Conservation (phyloP, 2,329 filamentous ascomycete species). For the Calonectria hawksworthii region DNA sequence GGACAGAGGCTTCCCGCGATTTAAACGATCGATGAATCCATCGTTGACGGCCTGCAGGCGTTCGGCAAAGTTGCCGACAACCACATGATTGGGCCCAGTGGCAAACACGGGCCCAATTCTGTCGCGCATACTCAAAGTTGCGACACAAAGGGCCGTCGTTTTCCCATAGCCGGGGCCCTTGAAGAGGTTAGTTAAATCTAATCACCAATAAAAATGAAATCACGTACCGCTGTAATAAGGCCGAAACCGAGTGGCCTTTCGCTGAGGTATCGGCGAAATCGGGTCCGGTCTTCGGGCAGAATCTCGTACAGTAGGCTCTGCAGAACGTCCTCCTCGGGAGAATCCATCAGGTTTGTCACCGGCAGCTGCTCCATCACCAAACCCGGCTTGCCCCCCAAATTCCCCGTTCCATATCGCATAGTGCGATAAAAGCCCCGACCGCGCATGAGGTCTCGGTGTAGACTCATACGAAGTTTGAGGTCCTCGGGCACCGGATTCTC, state of each 20-base stretch:
- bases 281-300: background rate
- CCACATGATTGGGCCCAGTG: slow-evolving; percentile 31
- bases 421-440: no score
- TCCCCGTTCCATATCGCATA: no score
- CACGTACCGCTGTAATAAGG: slow-evolving; percentile 27
- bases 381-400: no score
- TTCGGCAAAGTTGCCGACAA: slow-evolving; percentile 34
- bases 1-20: background rate
- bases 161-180: slow-evolving; percentile 29
- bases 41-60: background rate
- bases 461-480: no score
- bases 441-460: no score
- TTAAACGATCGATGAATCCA: no score
- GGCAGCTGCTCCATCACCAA: no score
- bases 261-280: slow-evolving; percentile 25
- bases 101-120: slow-evolving; percentile 23
- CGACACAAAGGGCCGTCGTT: slow-evolving; percentile 18
- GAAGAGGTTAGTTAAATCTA: background rate
- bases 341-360: no score
- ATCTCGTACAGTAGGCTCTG: slow-evolving; percentile 24
- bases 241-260: slow-evolving; percentile 24
- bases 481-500: no score
- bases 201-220: background rate
- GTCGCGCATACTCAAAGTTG: slow-evolving; percentile 20
- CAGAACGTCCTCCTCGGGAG: no score